Conservation (phyloP, 1,139 yeast species). For the Petasospora rhodanensis region DNA sequence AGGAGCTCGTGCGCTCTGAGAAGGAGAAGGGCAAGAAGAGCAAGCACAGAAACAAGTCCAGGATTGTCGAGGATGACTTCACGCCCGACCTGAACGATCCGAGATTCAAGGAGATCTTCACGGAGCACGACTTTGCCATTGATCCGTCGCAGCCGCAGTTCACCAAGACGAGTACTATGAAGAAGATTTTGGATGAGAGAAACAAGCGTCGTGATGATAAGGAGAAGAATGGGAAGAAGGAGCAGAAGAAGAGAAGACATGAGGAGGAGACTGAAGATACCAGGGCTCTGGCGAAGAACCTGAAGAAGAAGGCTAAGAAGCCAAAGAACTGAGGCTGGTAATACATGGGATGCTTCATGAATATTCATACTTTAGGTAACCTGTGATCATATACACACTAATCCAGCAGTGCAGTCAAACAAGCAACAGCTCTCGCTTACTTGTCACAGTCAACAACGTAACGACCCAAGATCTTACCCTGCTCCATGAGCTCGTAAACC, state of each 20-base stretch:
- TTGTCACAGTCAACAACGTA: slow-evolving; percentile 60
- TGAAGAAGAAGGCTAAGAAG: slow-evolving; percentile 32
- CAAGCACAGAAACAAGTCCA: slow-evolving; percentile 49
- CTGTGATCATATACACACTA: neutral
- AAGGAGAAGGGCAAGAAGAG: slow-evolving; percentile 48
- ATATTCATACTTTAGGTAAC: neutral
- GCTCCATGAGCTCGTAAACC: slow-evolving; percentile 53
- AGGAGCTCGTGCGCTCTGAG: slow-evolving; percentile 68
- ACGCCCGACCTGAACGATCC: slow-evolving; percentile 70
- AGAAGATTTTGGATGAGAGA: slow-evolving; percentile 70
- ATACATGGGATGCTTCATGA: too few species aligned
- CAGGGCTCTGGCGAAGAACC: slow-evolving; percentile 34
- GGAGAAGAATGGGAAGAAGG: slow-evolving; percentile 3
- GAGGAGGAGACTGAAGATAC: slow-evolving; percentile 19
- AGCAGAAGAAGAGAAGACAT: slow-evolving; percentile 16
- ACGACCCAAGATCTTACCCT: slow-evolving; percentile 60
- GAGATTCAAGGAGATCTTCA: slow-evolving; percentile 84
- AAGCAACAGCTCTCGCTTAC: slow-evolving; percentile 31
- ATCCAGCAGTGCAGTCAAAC: neutral
- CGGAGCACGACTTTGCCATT: slow-evolving; percentile 86
- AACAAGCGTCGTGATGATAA: slow-evolving; percentile 43
- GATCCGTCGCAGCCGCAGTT: slow-evolving; percentile 87
- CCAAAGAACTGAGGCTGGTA: too few species aligned
- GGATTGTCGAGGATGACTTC: slow-evolving; percentile 57
- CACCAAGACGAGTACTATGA: slow-evolving; percentile 85